These are phyloP conservation scores for Proliferodiscus dingleyae DNA, from an alignment of 2,329 filamentous ascomycete genomes.

Conservation along the genomic window DNA sequence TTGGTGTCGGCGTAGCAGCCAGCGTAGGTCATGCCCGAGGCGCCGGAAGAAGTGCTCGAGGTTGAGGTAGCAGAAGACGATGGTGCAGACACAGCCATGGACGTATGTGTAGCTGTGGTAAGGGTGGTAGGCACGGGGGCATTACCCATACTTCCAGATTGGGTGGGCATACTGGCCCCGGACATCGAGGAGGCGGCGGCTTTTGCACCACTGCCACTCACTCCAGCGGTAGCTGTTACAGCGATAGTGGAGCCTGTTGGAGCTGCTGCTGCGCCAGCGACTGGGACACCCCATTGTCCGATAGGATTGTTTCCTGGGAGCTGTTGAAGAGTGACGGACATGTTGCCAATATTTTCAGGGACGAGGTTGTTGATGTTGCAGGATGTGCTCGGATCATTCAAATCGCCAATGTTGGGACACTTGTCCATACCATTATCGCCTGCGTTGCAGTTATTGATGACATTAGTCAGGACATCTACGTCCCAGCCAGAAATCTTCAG, in stretches of 20 bases:
- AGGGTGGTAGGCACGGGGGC: conserved; percentile 1
- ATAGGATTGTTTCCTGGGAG: conserved; percentile 54
- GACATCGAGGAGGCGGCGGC: no score
- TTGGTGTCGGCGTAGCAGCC: conserved; percentile 39
- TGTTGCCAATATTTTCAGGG: conserved; percentile 34
- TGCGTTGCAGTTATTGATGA: conserved; percentile 66
- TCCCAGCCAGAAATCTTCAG: conserved; percentile 75
- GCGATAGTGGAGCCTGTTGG: conserved; percentile 3
- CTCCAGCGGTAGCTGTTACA: conserved; percentile 5
- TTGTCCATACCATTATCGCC: conserved; percentile 55
- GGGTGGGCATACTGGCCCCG: no score
- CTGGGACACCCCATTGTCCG: conserved; percentile 41
- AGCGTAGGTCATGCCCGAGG: conserved; percentile 35
- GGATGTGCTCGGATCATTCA: conserved; percentile 41
- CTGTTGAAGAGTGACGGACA: conserved; percentile 39
- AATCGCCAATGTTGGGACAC: conserved; percentile 51
- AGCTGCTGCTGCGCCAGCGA: conserved; percentile 3
- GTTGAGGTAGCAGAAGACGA: no score
- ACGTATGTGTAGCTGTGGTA: not conserved
- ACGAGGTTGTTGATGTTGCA: conserved; percentile 48
- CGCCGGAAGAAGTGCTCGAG: conserved; percentile 14
- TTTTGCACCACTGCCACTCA: no score
- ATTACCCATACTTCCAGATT: no score
- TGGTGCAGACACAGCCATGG: no score
- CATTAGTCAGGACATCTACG: conserved; percentile 59